A percentile compares a stretch with the other conserved stretches of the same genome.
phyloP scores from a whole-genome alignment of 1,284 basidiomycete species.

The Xanthoconium separans region DNA sequence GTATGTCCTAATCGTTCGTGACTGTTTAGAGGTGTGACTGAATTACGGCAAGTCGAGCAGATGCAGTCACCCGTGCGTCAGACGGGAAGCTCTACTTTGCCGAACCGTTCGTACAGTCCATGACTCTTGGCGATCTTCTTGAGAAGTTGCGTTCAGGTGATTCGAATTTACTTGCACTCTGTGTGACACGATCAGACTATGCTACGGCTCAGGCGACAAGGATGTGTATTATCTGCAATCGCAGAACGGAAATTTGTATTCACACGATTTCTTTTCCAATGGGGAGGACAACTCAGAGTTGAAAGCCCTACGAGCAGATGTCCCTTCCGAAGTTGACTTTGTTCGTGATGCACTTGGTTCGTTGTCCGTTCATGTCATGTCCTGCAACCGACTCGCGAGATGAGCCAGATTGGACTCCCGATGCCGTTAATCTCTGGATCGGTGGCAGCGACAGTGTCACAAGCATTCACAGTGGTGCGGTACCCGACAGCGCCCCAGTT shows the following conservation, averaged over 20 bases:
- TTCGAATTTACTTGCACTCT: neutral
- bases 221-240: conserved; percentile 78
- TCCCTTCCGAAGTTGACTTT: conserved; percentile 69
- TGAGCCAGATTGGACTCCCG: conserved; percentile 59
- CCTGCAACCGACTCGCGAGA: neutral
- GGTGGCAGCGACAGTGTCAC: conserved; percentile 76
- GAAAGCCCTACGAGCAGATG: conserved; percentile 54
- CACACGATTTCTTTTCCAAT: conserved; percentile 41
- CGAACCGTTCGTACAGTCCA: conserved; percentile 70
- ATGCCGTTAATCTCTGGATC: conserved; percentile 92
- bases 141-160: conserved; percentile 41
- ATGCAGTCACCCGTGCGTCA: conserved; percentile 63
- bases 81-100: conserved; percentile 70
- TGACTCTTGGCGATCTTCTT: conserved; percentile 65
- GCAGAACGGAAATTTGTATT: conserved; percentile 86
- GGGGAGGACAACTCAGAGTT: conserved; percentile 56
- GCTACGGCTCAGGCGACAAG: conserved; percentile 4
- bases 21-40: conserved; percentile 1
- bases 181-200: conserved; percentile 1
- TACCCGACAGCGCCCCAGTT: neutral
- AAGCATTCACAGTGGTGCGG: conserved; percentile 79
- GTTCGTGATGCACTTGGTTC: conserved; percentile 77
- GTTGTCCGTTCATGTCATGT: conserved; percentile 17
- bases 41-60: conserved; percentile 41
- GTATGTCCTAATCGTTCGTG: conserved; percentile 39